Percentiles rank a stretch among this genome's conserved stretches.
These are phyloP conservation scores for Globisporangium acanthophoron DNA, from an alignment of 352 stramenopile genomes.

Conservation along the genomic window DNA sequence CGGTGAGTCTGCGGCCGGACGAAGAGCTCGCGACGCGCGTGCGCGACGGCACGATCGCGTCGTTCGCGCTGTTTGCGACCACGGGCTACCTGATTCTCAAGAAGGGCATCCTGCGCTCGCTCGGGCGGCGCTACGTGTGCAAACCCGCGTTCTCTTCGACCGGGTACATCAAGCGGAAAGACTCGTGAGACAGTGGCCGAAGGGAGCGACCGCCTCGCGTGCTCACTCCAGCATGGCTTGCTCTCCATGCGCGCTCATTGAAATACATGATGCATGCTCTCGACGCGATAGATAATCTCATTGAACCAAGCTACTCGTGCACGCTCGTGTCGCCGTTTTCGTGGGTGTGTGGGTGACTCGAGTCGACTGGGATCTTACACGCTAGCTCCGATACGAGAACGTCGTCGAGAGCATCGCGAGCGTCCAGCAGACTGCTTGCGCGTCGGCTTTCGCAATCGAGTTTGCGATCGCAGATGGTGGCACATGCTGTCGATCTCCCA, in stretches of 20 bases:
- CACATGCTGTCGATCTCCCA: too few species aligned
- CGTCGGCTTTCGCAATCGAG: background rate
- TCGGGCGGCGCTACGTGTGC: constrained; percentile 78
- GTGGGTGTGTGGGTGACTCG: too few species aligned
- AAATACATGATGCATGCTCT: too few species aligned
- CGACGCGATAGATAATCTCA: too few species aligned
- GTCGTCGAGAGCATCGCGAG: background rate
- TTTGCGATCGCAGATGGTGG: too few species aligned
- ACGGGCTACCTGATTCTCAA: constrained; percentile 74
- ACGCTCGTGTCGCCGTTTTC: too few species aligned
- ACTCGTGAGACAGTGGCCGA: constrained; percentile 17
- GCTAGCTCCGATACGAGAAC: background rate
- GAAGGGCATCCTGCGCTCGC: constrained; percentile 72
- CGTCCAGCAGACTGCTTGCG: background rate
- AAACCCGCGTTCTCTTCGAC: constrained; percentile 84
- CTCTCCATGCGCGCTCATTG: background rate
- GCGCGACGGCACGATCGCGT: constrained; percentile 54
- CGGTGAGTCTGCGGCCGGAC: constrained; percentile 52
- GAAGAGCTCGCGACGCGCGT: constrained; percentile 52
- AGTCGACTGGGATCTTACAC: too few species aligned
- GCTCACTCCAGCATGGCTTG: background rate
- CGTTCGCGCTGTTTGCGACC: constrained; percentile 36
- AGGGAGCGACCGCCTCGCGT: background rate
- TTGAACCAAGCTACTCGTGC: too few species aligned
- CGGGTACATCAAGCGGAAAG: constrained; percentile 79